Conservation (phyloP, 805 yeast genomes). For the Starmerella kuoi region DNA sequence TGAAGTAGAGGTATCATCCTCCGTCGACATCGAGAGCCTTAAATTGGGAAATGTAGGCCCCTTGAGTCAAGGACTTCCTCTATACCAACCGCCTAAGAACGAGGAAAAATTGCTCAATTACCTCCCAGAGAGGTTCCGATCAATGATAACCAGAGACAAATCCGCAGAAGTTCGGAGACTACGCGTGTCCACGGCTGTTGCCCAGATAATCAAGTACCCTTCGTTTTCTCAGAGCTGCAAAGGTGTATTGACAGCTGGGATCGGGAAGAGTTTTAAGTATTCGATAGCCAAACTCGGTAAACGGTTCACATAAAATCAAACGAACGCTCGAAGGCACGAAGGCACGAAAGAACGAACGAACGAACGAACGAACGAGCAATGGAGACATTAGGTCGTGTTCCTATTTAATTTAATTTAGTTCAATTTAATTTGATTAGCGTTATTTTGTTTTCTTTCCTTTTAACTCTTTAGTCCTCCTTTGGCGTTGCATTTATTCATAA, state of each 20-base stretch:
- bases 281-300: slow-evolving; percentile 22
- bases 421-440: too few species aligned
- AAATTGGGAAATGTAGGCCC: slow-evolving; percentile 19
- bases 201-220: slow-evolving; percentile 51
- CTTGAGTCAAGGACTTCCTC: slow-evolving; percentile 24
- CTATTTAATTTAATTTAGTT: too few species aligned
- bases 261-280: slow-evolving; percentile 17
- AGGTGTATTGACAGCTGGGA: slow-evolving; percentile 82
- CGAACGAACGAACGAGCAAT: too few species aligned
- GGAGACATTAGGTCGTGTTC: too few species aligned
- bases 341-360: too few species aligned
- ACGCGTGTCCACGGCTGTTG: slow-evolving; percentile 34
- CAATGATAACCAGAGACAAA: slow-evolving; percentile 29
- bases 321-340: too few species aligned
- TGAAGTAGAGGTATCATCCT: slow-evolving; percentile 31
- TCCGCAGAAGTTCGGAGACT: slow-evolving; percentile 8
- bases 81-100: slow-evolving; percentile 28
- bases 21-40: slow-evolving; percentile 1
- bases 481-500: too few species aligned
- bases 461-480: too few species aligned
- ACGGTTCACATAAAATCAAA: background rate
- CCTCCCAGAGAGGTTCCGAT: slow-evolving; percentile 41
- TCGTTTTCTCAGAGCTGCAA: slow-evolving; percentile 65
- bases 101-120: slow-evolving; percentile 34
- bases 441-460: too few species aligned